phyloP scores from a whole-genome alignment of 2,329 filamentous ascomycete species.

The Aspergillus unguis region DNA sequence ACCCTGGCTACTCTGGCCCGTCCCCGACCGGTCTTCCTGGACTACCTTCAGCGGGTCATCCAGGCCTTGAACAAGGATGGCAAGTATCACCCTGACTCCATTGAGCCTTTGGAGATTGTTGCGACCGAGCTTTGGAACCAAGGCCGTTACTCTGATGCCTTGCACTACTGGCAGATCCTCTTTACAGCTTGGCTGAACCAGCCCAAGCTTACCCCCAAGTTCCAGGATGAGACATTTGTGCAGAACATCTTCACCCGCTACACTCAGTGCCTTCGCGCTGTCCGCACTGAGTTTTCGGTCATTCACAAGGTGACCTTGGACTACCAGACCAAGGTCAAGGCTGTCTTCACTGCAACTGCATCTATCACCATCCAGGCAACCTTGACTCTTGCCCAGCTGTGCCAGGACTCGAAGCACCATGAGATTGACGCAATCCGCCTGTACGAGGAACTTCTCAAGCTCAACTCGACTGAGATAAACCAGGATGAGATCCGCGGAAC shows the following conservation, averaged over 20 bases:
- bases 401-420: conserved; percentile 37
- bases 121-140: conserved; percentile 39
- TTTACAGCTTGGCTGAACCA: conserved; percentile 37
- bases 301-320: conserved; percentile 36
- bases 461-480: conserved; percentile 32
- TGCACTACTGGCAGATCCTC: conserved; percentile 33
- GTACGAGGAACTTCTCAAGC: conserved; percentile 38
- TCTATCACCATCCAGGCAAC: conserved; percentile 39
- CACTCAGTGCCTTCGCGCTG: conserved; percentile 33
- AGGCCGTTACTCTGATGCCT: conserved; percentile 37
- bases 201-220: conserved; percentile 32
- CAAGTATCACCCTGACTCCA: conserved; percentile 35
- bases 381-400: conserved; percentile 35
- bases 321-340: conserved; percentile 34
- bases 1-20: conserved; percentile 36
- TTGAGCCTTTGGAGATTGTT: conserved; percentile 39
- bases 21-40: conserved; percentile 35
- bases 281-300: conserved; percentile 28
- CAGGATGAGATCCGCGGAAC: conserved; percentile 32
- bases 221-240: conserved; percentile 34
- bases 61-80: conserved; percentile 38
- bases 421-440: conserved; percentile 35
- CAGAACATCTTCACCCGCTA: conserved; percentile 35
- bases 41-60: conserved; percentile 41
- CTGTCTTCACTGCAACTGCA: conserved; percentile 32